These are phyloP conservation scores for Aspergillus ostianus DNA, from an alignment of 495 filamentous ascomycete species.

Conservation along the genomic window DNA sequence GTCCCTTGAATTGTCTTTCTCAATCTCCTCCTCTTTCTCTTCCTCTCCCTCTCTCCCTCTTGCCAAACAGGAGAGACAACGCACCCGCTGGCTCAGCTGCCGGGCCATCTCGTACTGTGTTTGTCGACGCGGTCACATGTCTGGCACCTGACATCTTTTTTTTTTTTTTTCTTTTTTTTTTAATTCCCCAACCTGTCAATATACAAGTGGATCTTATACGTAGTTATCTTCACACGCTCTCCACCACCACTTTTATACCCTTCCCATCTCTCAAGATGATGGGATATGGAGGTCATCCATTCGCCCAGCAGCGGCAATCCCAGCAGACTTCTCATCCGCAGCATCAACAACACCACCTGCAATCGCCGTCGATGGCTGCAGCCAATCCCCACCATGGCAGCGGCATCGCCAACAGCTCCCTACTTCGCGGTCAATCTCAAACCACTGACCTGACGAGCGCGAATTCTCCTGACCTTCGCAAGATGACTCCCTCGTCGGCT, in stretches of 20 bases:
- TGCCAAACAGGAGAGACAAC: neutral
- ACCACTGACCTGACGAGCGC: conserved; percentile 27
- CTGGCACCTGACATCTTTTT: conserved; percentile 1
- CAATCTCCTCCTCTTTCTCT: neutral
- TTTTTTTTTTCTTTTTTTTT: conserved; percentile 7
- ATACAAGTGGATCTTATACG: neutral
- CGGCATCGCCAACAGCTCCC: conserved; percentile 25
- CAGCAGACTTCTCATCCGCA: conserved; percentile 14
- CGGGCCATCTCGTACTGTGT: neutral
- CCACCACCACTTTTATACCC: neutral
- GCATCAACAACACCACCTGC: conserved; percentile 31
- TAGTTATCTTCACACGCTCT: neutral
- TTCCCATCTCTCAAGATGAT: conserved; percentile 19
- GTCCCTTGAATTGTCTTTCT: neutral
- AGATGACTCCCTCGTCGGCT: conserved; percentile 33
- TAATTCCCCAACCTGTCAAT: neutral
- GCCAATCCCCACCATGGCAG: conserved; percentile 31
- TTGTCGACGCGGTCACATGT: neutral
- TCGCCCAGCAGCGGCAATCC: conserved; percentile 29
- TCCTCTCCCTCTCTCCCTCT: neutral
- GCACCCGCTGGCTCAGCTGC: neutral
- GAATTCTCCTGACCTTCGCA: conserved; percentile 38
- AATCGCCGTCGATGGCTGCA: conserved; percentile 34
- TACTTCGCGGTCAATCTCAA: conserved; percentile 32
- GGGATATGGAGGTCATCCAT: conserved; percentile 35